phyloP scores from a whole-genome alignment of 169 alveolate species.

The Plasmodium vivax region DNA sequence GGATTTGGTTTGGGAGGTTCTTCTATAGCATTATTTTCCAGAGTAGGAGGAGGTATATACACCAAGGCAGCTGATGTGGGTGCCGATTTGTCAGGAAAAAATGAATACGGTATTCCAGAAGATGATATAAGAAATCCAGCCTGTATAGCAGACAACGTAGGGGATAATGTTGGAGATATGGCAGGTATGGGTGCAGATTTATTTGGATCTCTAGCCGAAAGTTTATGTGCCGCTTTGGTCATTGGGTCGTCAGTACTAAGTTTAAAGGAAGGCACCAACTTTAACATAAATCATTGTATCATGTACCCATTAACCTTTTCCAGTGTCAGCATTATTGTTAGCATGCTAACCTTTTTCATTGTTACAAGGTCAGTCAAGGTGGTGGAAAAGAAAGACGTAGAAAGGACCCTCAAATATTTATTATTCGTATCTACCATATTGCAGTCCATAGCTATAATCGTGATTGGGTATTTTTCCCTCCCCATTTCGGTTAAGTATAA shows the following conservation, averaged over 20 bases:
- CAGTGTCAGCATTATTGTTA: slow-evolving; percentile 88
- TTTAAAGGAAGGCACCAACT: slow-evolving; percentile 12
- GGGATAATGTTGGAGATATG: slow-evolving; percentile 94
- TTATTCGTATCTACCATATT: slow-evolving; percentile 88
- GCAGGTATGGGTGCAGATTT: slow-evolving; percentile 97
- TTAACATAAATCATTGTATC: slow-evolving; percentile 79
- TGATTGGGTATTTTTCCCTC: slow-evolving; percentile 78
- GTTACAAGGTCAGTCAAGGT: slow-evolving; percentile 83
- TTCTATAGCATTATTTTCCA: slow-evolving; percentile 92
- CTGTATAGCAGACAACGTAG: slow-evolving; percentile 94
- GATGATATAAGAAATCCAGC: slow-evolving; percentile 95
- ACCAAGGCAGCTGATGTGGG: slow-evolving; percentile 95
- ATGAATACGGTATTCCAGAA: slow-evolving; percentile 91
- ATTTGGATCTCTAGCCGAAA: slow-evolving; percentile 94
- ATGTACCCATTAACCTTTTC: slow-evolving; percentile 84
- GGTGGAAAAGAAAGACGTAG: slow-evolving; percentile 82
- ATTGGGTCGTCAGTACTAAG: slow-evolving; percentile 86
- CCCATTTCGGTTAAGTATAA: slow-evolving; percentile 60
- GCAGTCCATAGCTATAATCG: slow-evolving; percentile 86
- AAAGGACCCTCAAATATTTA: slow-evolving; percentile 86
- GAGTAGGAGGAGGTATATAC: slow-evolving; percentile 96
- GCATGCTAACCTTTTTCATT: slow-evolving; percentile 83
- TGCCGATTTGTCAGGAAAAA: slow-evolving; percentile 93
- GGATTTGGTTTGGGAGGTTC: slow-evolving; percentile 93
- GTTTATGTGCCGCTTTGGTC: slow-evolving; percentile 93